A percentile compares a stretch with the other conserved stretches of the same genome.
Evolutionary conservation across 1,284 basidiomycete genomes (phyloP).

Genomic region (Melampsora larici-populina): DNA sequence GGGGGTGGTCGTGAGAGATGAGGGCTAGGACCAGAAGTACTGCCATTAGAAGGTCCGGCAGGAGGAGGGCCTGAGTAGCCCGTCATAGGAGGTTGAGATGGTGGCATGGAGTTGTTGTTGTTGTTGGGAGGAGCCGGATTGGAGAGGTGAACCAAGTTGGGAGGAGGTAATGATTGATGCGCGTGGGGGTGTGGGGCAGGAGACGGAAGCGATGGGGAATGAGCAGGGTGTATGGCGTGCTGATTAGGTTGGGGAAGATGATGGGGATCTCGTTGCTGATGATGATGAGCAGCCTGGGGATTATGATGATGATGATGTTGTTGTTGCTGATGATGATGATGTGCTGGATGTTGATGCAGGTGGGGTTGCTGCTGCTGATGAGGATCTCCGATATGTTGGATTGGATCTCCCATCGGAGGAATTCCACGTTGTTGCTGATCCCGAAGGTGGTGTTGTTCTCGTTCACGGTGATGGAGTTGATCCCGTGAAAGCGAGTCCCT

Average conservation of each 20-base stretch:
- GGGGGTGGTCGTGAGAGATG: constrained; percentile 7
- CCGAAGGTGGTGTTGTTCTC: constrained; percentile 20
- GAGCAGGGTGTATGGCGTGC: constrained; percentile 28
- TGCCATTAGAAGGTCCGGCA: constrained; percentile 16
- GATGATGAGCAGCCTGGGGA: constrained; percentile 5
- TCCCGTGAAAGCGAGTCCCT: neutral
- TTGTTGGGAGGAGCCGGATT: constrained; percentile 7
- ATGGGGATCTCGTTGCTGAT: constrained; percentile 9
- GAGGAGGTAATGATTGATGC: neutral
- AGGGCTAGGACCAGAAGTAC: neutral
- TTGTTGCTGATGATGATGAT: constrained; percentile 31
- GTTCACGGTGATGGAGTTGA: constrained; percentile 34
- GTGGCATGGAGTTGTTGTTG: neutral
- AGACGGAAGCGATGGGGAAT: constrained; percentile 14
- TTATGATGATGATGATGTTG: constrained; percentile 39
- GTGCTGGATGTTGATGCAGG: neutral
- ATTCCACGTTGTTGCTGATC: constrained; percentile 12
- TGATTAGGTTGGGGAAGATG: constrained; percentile 17
- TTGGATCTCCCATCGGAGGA: neutral
- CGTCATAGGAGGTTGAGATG: neutral
- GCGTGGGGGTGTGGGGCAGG: constrained; percentile 5
- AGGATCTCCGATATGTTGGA: neutral
- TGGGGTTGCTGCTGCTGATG: constrained; percentile 8
- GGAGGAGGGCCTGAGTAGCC: neutral
- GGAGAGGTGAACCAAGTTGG: neutral